Evolutionary conservation across 495 filamentous ascomycete species (phyloP), one percentile per base, ranked within the genome.

Genomic region (Penicillium macrosclerotiorum): DNA sequence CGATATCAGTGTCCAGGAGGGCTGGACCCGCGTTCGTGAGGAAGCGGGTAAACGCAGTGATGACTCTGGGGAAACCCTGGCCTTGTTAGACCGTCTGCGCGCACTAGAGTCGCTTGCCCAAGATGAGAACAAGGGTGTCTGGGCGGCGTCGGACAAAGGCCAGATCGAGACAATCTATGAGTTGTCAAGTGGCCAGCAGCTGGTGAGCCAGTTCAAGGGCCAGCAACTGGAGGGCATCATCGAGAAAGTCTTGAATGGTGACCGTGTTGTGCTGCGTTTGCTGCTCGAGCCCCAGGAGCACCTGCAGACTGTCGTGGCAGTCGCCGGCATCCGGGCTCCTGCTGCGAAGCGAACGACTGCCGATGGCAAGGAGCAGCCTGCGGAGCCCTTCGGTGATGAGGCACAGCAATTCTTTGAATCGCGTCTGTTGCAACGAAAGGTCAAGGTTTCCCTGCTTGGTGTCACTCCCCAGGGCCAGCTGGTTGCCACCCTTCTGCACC

Each of bases 11-110:
- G 83, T 96, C 32, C 78, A 85, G 45, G 86, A 92, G 52, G 94
- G 94, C 38, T 95, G 89, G 88, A 74, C 86, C 44, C 94, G 90
- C 60, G 73, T 99, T 27, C 79, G 94, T 37, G 92, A 99, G 45
- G 93, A 97, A 69, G 88, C 90, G 18, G 89, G 89, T 46, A 78
- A 76, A 56, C 78, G 84, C 30, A 89, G 88, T 51, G 90, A 95
- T 37, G 87, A 96, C 20, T 79, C 84, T 0, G 86, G 91, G 34
- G 86, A 90, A 34, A 74, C 82, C 9, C 56, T 81, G 33, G 72
- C 77, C 36, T 74, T 84, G 43, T 68, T 97, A 19, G 86, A 93
- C 47, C 83, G 82, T 43, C 77, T 99, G 32, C 80, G 84, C 38
- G 73, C 69, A 7, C 67, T 90, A n/a, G 90, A 99, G 65, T 72